Percentiles rank a stretch among this genome's conserved stretches.
phyloP scores from a whole-genome alignment of 2,329 filamentous ascomycete genomes.

The Aspergillus brasiliensis region DNA sequence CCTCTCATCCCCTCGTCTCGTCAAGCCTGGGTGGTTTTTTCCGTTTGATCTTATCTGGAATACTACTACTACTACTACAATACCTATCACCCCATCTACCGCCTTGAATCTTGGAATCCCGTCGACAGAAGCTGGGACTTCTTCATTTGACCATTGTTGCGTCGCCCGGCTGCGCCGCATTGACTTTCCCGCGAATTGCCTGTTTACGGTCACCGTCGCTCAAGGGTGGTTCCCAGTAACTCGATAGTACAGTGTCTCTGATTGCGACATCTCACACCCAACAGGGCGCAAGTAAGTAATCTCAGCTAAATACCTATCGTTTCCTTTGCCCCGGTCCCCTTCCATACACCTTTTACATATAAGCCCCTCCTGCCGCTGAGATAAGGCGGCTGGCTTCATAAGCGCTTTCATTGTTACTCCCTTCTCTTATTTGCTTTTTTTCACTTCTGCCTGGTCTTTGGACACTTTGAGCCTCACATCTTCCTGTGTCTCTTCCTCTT shows the following conservation, averaged over 20 bases:
- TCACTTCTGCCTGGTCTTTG: not conserved
- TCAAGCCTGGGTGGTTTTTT: constrained; percentile 14
- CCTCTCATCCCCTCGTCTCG: constrained; percentile 22
- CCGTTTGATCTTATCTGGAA: constrained; percentile 10
- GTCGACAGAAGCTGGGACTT: constrained; percentile 1
- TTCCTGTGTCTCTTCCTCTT: not conserved
- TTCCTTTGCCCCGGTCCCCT: not conserved
- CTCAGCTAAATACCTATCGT: constrained; percentile 3
- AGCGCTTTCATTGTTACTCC: constrained; percentile 2
- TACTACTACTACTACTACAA: constrained; percentile 1
- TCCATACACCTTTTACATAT: constrained; percentile 1
- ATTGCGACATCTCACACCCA: constrained; percentile 3
- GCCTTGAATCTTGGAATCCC: not conserved
- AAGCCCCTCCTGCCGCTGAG: constrained; percentile 7
- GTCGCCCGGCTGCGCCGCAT: not conserved
- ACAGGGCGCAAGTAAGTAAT: constrained; percentile 8
- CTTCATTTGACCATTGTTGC: constrained; percentile 1
- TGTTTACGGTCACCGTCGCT: constrained; percentile 5
- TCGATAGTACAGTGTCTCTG: not conserved
- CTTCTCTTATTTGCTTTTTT: constrained; percentile 13
- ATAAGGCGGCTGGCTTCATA: constrained; percentile 11
- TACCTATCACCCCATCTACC: constrained; percentile 1
- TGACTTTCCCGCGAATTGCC: not conserved
- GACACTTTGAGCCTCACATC: not conserved
- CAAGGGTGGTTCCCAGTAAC: not conserved